Evolutionary conservation across 352 stramenopile genomes (phyloP).

Genomic region (Globisporangium alternatum): DNA sequence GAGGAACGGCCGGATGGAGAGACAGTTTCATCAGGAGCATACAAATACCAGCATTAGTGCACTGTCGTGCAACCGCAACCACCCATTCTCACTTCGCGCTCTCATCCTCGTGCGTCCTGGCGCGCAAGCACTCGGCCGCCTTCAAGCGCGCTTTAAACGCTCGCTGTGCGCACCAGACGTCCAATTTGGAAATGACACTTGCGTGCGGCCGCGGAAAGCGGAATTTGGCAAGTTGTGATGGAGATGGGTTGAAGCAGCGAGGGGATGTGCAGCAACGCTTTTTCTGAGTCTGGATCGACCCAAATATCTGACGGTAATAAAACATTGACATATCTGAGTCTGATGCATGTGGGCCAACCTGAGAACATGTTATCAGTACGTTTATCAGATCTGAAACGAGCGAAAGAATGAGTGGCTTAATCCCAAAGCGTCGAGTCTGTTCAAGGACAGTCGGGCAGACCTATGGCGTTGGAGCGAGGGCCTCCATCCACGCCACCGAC

Average conservation of each 20-base stretch:
- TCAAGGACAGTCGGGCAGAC: background rate
- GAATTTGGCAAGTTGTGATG: constrained; percentile 3
- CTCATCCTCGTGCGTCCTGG: background rate
- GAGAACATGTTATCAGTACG: background rate
- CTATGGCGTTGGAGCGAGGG: background rate
- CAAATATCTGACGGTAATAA: background rate
- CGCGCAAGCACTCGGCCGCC: background rate
- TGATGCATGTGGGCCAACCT: background rate
- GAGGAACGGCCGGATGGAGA: background rate
- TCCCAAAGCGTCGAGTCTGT: background rate
- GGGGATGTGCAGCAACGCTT: background rate
- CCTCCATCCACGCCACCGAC: background rate
- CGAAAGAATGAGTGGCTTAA: background rate
- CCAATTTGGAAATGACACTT: constrained; percentile 3
- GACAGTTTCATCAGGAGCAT: constrained; percentile 1
- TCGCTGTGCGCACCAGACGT: background rate
- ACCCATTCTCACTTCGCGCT: constrained; percentile 1
- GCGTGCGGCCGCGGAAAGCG: constrained; percentile 1
- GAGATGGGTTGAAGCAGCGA: background rate
- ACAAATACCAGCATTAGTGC: background rate
- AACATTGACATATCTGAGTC: background rate
- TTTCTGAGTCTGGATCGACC: constrained; percentile 4
- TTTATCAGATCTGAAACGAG: background rate
- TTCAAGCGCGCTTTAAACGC: background rate
- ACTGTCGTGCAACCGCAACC: background rate